A percentile compares a stretch with the other conserved stretches of the same genome.
Evolutionary conservation across 345 rosid species (phyloP).

Genomic region (Eucalyptus guilfoylei): DNA sequence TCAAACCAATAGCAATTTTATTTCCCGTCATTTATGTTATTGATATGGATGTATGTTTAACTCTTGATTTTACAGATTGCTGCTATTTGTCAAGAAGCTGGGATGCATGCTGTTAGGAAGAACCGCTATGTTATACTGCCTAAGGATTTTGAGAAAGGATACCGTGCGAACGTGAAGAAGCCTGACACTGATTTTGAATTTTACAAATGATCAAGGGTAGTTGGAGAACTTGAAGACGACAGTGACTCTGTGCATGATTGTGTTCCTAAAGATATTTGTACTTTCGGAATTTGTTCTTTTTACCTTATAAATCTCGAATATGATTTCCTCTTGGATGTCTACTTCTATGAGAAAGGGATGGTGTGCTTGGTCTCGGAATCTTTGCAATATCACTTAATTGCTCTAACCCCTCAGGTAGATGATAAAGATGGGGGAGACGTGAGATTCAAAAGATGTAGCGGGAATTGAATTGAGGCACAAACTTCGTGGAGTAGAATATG

Average conservation of each 20-base stretch:
- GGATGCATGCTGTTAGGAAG: conserved; percentile 98
- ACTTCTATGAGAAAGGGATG: neutral
- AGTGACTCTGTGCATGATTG: neutral
- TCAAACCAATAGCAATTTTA: neutral
- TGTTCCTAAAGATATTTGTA: neutral
- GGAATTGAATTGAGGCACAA: neutral
- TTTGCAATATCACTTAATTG: neutral
- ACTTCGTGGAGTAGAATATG: neutral
- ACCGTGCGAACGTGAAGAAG: conserved; percentile 97
- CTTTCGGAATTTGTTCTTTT: neutral
- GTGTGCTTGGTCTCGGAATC: neutral
- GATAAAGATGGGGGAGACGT: neutral
- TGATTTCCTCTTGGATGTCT: neutral
- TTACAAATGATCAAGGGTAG: conserved; percentile 38
- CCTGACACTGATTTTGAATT: conserved; percentile 97
- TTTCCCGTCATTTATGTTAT: neutral
- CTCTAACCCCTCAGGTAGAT: neutral
- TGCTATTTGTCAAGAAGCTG: conserved; percentile 99
- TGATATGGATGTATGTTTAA: neutral
- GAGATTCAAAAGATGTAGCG: neutral
- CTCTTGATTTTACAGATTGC: conserved; percentile 43
- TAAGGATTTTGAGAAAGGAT: conserved; percentile 97
- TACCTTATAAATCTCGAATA: neutral
- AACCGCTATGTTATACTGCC: conserved; percentile 95
- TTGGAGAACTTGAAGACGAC: neutral